A percentile compares a stretch with the other conserved stretches of the same genome.
Evolutionary conservation across 306 rosid genomes (phyloP).

Genomic region (Vigna angularis): DNA sequence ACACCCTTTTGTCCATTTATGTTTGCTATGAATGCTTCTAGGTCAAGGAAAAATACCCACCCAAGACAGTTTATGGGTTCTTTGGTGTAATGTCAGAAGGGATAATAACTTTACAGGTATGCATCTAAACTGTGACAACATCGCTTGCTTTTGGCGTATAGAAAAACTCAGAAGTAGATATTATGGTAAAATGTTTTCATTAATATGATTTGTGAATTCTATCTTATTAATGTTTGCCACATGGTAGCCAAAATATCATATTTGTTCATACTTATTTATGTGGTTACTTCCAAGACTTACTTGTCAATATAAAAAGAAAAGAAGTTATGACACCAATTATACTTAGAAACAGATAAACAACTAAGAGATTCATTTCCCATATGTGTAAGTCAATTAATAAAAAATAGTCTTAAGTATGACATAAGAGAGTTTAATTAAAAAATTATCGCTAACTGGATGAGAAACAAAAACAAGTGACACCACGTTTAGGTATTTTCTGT

Average conservation of each 20-base stretch:
- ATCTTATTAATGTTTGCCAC: background rate
- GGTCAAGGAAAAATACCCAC: conserved; percentile 18
- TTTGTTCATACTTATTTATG: background rate
- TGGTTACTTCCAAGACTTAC: background rate
- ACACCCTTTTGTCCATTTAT: conserved; percentile 9
- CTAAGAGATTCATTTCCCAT: background rate
- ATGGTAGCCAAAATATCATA: background rate
- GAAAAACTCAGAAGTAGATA: background rate
- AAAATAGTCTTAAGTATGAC: background rate
- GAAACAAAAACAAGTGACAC: background rate
- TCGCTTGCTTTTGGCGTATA: background rate
- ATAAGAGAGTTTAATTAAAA: background rate
- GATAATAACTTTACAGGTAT: background rate
- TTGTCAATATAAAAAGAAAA: background rate
- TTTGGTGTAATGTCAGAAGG: background rate
- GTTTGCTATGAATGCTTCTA: conserved; percentile 13
- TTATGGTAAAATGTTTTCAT: background rate
- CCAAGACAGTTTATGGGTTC: background rate
- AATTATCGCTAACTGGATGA: background rate
- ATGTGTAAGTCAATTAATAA: background rate
- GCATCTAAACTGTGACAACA: background rate
- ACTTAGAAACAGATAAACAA: conserved; percentile 2
- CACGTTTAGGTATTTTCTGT: background rate
- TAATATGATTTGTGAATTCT: background rate
- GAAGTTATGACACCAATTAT: background rate